A percentile compares a stretch with the other conserved stretches of the same genome.
phyloP scores from a whole-genome alignment of 257 asterid genomes.

The Solanum pinnatisectum region DNA sequence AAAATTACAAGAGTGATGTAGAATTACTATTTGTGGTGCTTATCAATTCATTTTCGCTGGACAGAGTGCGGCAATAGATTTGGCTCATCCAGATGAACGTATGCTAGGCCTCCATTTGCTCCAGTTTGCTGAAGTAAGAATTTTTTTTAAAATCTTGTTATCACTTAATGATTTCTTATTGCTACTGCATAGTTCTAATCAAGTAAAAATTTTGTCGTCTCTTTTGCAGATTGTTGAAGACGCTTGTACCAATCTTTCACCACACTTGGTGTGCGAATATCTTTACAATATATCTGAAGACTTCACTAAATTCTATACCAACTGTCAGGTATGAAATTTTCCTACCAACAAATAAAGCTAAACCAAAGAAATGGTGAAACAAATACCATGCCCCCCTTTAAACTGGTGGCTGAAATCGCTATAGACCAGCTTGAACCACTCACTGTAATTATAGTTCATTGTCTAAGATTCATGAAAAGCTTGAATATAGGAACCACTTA shows the following conservation, averaged over 20 bases:
- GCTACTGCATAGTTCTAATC: neutral
- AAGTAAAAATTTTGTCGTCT: neutral
- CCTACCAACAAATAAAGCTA: neutral
- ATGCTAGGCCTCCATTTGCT: slow-evolving; percentile 75
- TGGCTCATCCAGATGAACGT: slow-evolving; percentile 83
- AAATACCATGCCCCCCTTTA: neutral
- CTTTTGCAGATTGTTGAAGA: slow-evolving; percentile 65
- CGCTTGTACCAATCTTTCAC: slow-evolving; percentile 59
- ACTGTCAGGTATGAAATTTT: slow-evolving; percentile 61
- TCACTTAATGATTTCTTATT: neutral
- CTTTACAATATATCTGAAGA: slow-evolving; percentile 78
- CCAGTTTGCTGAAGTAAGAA: slow-evolving; percentile 74
- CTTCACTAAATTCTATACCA: slow-evolving; percentile 75
- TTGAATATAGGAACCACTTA: neutral
- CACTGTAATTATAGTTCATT: neutral
- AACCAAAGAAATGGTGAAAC: neutral
- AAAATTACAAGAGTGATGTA: neutral
- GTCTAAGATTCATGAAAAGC: neutral
- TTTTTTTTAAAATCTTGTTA: neutral
- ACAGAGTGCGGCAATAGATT: slow-evolving; percentile 50
- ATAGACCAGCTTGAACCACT: neutral
- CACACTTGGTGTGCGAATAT: slow-evolving; percentile 72
- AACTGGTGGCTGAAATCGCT: neutral
- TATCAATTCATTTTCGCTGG: slow-evolving; percentile 8
- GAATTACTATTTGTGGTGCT: neutral